Conservation (phyloP, 192 early-diverging fungal species). For the Rhizoclosmatium sp. region DNA sequence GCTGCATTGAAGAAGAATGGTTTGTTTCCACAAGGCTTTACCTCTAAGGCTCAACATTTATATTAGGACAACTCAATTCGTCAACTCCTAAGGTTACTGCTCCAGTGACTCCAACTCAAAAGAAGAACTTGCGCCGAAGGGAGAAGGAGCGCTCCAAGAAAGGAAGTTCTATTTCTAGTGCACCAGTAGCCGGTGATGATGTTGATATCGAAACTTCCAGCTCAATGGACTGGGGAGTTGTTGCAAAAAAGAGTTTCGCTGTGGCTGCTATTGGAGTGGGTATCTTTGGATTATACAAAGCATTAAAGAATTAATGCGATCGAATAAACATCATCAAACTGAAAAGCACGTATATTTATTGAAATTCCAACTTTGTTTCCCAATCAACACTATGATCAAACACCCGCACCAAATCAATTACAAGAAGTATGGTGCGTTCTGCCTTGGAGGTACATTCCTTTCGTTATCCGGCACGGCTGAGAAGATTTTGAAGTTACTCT, state of each 20-base stretch:
- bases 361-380: too few species aligned
- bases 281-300: conserved; percentile 24
- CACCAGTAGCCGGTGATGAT: neutral
- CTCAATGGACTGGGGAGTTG: conserved; percentile 7
- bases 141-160: conserved; percentile 24
- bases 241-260: conserved; percentile 21
- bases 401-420: conserved; percentile 25
- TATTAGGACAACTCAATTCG: neutral
- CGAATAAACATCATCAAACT: too few species aligned
- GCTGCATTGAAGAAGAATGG: conserved; percentile 24
- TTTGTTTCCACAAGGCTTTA: neutral
- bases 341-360: too few species aligned
- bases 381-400: neutral
- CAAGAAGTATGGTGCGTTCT: conserved; percentile 61
- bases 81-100: neutral
- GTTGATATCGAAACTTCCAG: too few species aligned
- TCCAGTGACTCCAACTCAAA: conserved; percentile 1
- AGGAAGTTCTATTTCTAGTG: neutral
- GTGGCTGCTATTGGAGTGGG: conserved; percentile 28
- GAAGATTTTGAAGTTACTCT: conserved; percentile 94
- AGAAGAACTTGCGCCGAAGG: conserved; percentile 20
- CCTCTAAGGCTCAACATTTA: neutral
- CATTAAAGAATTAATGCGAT: too few species aligned
- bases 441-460: conserved; percentile 59
- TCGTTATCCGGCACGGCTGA: conserved; percentile 95